These are phyloP conservation scores for Solanum tarijense DNA, from an alignment of 257 asterid genomes.

Conservation along the genomic window DNA sequence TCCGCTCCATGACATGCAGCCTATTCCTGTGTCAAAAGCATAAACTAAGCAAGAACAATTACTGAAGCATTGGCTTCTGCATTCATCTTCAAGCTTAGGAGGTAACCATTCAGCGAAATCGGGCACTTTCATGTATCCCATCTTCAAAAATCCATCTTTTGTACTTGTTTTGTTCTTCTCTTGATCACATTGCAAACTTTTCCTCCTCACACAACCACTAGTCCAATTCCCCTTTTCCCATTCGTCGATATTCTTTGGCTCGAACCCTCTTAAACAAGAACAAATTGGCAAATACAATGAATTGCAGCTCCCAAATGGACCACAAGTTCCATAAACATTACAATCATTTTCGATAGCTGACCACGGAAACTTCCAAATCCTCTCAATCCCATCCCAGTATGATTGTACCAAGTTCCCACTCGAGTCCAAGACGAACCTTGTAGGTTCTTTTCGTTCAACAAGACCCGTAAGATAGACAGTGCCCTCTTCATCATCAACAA, in stretches of 20 bases:
- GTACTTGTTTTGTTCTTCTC: neutral
- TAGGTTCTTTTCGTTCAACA: constrained; percentile 8
- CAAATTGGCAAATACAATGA: constrained; percentile 15
- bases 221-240: neutral
- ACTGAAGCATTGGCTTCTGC: constrained; percentile 12
- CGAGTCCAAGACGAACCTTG: constrained; percentile 19
- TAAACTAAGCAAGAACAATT: constrained; percentile 51
- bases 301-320: constrained; percentile 36
- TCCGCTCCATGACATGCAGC: constrained; percentile 42
- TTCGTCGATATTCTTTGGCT: neutral
- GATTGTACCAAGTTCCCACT: constrained; percentile 21
- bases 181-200: neutral
- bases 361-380: constrained; percentile 20
- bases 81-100: neutral
- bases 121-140: neutral
- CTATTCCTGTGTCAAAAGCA: constrained; percentile 18
- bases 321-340: constrained; percentile 37
- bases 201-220: neutral
- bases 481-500: constrained; percentile 16
- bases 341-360: constrained; percentile 17
- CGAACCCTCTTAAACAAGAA: neutral
- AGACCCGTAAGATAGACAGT: constrained; percentile 5
- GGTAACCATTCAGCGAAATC: neutral
- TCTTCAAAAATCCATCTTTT: neutral
- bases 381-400: constrained; percentile 23